phyloP scores from a whole-genome alignment of 306 rosid species.

The Cicer yamashitae region DNA sequence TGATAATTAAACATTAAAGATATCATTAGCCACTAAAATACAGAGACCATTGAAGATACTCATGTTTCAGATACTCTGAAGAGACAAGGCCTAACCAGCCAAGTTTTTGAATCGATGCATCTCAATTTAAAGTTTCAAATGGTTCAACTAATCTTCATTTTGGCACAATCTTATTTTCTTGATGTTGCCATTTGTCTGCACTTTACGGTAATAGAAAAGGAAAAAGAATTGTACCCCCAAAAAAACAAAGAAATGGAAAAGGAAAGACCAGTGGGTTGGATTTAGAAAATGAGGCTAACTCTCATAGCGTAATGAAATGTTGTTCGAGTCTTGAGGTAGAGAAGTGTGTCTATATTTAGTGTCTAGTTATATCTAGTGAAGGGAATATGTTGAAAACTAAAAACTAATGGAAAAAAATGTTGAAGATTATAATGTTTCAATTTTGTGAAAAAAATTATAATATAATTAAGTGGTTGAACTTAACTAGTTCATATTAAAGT shows the following conservation, averaged over 20 bases:
- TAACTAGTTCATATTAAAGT: no score
- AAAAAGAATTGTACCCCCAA: not conserved
- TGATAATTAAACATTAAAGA: not conserved
- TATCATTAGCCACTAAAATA: not conserved
- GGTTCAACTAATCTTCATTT: not conserved
- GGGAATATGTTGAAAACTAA: no score
- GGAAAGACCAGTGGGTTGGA: no score
- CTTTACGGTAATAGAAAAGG: not conserved
- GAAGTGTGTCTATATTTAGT: no score
- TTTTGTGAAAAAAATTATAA: not conserved
- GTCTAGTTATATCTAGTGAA: no score
- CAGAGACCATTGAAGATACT: not conserved
- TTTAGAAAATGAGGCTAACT: no score
- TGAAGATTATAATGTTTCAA: not conserved
- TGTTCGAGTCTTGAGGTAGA: no score
- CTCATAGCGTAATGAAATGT: no score
- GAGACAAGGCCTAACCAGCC: not conserved
- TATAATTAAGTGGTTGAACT: no score
- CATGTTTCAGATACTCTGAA: not conserved
- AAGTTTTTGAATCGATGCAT: not conserved
- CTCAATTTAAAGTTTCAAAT: not conserved
- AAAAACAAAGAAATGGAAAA: not conserved
- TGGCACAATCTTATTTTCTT: not conserved
- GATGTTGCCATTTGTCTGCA: no score
- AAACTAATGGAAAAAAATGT: not conserved